Evolutionary conservation across 352 stramenopile species (phyloP), one percentile per base, ranked within the genome.

Genomic region (Phytophthora capsici): DNA sequence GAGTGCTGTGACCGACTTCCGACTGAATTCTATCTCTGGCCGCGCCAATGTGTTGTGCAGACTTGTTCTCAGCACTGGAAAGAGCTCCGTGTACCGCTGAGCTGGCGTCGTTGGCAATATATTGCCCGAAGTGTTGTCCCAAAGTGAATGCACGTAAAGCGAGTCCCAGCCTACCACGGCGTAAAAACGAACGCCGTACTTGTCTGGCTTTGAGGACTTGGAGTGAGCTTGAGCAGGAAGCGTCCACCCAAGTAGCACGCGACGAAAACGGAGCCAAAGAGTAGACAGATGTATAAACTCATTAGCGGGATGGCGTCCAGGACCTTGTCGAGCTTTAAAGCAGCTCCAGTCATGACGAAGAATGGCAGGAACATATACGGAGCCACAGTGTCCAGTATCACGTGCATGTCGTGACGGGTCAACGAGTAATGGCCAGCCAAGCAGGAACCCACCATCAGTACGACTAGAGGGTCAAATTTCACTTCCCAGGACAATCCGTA

Each of bases 391-490:
- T 91, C 83, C 2, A 91, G 61, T 30, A 91, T 90, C 28, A 90
- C 80, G 59, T 91, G 83, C 83, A 91, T 91, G 53, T 91, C 80
- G 52, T 90, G 83, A 17, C 83, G 80, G 47, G 90, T 90, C 4
- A 63, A 57, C 5, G 76, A 65, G 51, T 88, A 78, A 55, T 91
- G 83, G 5, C 83, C 83, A 5, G 83, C 83, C 20, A 90, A 34
- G 48, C 83, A 91, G 3, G 83, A 89, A 12, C 69, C 80, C 1
- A 80, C 53, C 79, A 91, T 91, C 26, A 91, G 62, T 46, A 91
- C 83, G 2, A 91, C 73, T 46, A 91, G 50, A 30, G 80, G 72
- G 58, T 91, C 83, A 44, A 91, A 84, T 62, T 88, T 91, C 40
- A 91, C 64, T 41, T 91, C 80, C 83, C 83, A 90, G 12, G 61